Conservation (phyloP, 805 yeast genomes). For the Ogataea angusta region DNA sequence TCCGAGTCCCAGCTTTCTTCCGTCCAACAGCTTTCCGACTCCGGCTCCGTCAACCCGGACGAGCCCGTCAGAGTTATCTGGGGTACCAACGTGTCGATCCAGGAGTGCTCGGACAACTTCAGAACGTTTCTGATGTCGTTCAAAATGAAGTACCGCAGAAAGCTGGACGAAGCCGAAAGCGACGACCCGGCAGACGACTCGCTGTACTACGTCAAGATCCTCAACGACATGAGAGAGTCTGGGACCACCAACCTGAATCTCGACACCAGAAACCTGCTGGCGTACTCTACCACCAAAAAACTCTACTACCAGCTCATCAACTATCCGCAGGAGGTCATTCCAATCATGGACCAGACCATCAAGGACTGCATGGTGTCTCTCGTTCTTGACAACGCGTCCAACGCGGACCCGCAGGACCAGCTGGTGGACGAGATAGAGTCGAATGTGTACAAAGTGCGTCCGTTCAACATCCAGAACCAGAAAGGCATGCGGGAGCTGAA, state of each 20-base stretch:
- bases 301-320: conserved; percentile 82
- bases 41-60: conserved; percentile 38
- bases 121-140: conserved; percentile 81
- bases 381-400: conserved; percentile 48
- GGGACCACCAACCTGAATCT: conserved; percentile 82
- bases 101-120: conserved; percentile 77
- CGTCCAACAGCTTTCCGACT: conserved; percentile 22
- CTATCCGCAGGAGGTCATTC: conserved; percentile 95
- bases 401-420: conserved; percentile 42
- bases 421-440: conserved; percentile 69
- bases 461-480: conserved; percentile 70
- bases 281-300: conserved; percentile 72
- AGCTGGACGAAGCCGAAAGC: conserved; percentile 39
- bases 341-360: conserved; percentile 95
- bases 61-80: conserved; percentile 91
- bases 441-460: conserved; percentile 81
- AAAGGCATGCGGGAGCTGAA: conserved; percentile 89
- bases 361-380: conserved; percentile 84
- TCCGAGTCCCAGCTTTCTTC: conserved; percentile 24
- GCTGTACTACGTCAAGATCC: conserved; percentile 66
- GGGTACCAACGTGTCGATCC: conserved; percentile 97
- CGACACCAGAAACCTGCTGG: conserved; percentile 75
- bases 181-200: conserved; percentile 61
- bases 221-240: conserved; percentile 70
- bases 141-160: conserved; percentile 69